Percentiles rank a stretch among this genome's conserved stretches.
phyloP scores from a whole-genome alignment of 1,284 basidiomycete genomes.

The Spongispora temasekensis region DNA sequence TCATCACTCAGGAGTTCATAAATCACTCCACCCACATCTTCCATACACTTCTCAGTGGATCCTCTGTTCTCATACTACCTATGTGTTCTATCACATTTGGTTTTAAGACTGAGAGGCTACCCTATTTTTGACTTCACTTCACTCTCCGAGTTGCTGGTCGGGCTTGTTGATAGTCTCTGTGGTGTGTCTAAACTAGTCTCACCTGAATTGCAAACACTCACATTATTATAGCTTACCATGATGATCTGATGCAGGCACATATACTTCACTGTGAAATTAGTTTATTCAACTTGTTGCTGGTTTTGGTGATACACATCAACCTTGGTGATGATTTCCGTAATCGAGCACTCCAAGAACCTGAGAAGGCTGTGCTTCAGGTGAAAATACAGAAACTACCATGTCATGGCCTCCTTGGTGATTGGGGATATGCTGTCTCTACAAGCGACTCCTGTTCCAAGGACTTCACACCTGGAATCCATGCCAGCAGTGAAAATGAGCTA shows the following conservation, averaged over 20 bases:
- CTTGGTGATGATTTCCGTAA: background rate
- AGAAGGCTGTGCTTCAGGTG: background rate
- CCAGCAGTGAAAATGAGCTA: background rate
- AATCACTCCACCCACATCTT: background rate
- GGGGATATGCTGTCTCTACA: background rate
- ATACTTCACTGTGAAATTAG: background rate
- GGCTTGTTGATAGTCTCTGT: background rate
- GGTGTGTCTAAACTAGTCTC: background rate
- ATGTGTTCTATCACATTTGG: background rate
- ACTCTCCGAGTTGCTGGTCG: background rate
- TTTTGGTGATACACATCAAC: background rate
- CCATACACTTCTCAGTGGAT: background rate
- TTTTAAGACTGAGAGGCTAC: background rate
- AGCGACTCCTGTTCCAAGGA: background rate
- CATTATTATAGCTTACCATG: background rate
- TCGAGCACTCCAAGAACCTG: background rate
- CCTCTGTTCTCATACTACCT: background rate
- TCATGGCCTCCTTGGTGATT: background rate
- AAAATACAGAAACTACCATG: background rate
- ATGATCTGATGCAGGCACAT: background rate
- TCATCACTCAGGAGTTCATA: background rate
- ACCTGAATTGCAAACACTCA: background rate
- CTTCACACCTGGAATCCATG: background rate
- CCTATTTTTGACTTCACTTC: background rate
- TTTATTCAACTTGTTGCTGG: background rate